Evolutionary conservation across 345 rosid species (phyloP), one percentile per base, ranked within the genome.

Genomic region (Eutrema heterophyllum): DNA sequence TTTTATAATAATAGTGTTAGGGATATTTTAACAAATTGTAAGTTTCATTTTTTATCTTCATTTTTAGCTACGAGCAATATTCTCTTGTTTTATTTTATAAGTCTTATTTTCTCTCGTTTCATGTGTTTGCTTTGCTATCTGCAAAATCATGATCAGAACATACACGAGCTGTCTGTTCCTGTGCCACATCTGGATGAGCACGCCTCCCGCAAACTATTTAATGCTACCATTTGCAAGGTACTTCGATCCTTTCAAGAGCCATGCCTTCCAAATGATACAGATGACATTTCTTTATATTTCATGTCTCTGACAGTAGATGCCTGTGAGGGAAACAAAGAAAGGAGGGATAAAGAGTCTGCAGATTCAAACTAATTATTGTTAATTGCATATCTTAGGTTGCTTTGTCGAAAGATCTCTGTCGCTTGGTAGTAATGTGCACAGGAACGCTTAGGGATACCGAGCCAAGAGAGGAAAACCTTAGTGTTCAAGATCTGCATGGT

Each of bases 401-500:
- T 76, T 69, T 94, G 80, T 91, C 98, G 36, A 94, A 86, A 79
- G 95, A 94, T 81, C 97, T 94, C 43, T 87, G 91, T 76, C 89
- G 68, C 76, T 76, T 91, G 83, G 84, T 79, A 36, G 90, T 91
- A 75, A 80, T 86, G 72, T 89, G 97, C 85, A 84, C 89, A 24
- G 98, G 97, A 79, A 85, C 87, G 80, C 85, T 94, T 67, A 75
- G 72, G 56, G 80, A 81, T 83, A 85, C 79, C 70, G 82, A 79
- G 69, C 77, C 83, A 35, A 62, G 65, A 61, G 80, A 73, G 60
- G 69, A 72, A 67, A 81, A 78, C 62, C 9, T 65, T 30, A 58
- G 16, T 70, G 80, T 71, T 61, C 70, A 79, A 70, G 81, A 76
- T 64, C 67, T 40, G 74, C 88, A 79, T 70, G 96, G 97, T 54